phyloP scores from a whole-genome alignment of 345 rosid species.

The Pistacia vera region DNA sequence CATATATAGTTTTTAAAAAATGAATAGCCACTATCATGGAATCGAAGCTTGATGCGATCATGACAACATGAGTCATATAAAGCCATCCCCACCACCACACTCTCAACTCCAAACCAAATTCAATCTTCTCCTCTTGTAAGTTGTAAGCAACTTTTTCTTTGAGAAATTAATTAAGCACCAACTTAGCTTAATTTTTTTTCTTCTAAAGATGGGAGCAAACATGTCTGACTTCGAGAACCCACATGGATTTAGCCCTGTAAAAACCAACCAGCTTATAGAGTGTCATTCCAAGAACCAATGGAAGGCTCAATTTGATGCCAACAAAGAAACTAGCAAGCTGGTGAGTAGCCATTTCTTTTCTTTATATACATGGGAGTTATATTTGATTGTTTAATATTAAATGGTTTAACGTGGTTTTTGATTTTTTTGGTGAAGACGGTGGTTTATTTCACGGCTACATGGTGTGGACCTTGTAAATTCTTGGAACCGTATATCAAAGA shows the following conservation, averaged over 20 bases:
- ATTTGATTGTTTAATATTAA: background rate
- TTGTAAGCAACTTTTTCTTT: background rate
- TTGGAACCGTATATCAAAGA: slow-evolving; percentile 58
- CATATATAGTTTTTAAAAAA: too few species aligned
- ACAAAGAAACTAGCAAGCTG: slow-evolving; percentile 61
- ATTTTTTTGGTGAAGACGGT: slow-evolving; percentile 50
- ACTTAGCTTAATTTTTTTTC: background rate
- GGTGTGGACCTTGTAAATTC: slow-evolving; percentile 80
- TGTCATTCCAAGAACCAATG: slow-evolving; percentile 59
- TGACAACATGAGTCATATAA: slow-evolving; percentile 17
- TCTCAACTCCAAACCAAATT: slow-evolving; percentile 2
- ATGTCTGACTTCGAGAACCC: background rate
- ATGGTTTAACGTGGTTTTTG: background rate
- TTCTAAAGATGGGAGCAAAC: slow-evolving; percentile 28
- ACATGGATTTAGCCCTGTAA: background rate
- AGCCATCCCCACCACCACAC: background rate
- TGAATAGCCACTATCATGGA: background rate
- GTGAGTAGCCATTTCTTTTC: slow-evolving; percentile 24
- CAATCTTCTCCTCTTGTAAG: too few species aligned
- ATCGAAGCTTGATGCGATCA: background rate
- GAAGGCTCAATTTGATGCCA: slow-evolving; percentile 54
- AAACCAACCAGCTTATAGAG: slow-evolving; percentile 33
- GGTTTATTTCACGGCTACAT: slow-evolving; percentile 69
- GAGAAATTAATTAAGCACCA: background rate
- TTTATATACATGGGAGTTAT: background rate